phyloP scores from a whole-genome alignment of 306 rosid genomes.

The Rosa rugosa region DNA sequence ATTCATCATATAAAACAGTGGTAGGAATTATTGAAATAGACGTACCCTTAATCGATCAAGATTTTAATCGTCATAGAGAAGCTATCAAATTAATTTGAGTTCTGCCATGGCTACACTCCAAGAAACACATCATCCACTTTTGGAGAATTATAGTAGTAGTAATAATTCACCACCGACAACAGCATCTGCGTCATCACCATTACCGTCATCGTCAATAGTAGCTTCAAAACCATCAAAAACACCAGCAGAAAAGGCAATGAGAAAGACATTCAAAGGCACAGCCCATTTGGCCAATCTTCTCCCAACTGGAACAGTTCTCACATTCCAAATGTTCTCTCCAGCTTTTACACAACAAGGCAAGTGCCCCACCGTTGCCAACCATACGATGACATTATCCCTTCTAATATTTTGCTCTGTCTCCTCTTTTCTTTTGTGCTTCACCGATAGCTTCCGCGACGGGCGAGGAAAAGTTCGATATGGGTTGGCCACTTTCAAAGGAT shows the following conservation, averaged over 20 bases:
- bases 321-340: constrained; percentile 61
- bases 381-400: constrained; percentile 46
- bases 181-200: not conserved
- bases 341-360: constrained; percentile 59
- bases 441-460: constrained; percentile 64
- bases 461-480: constrained; percentile 69
- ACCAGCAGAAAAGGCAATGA: constrained; percentile 51
- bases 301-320: constrained; percentile 71
- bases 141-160: constrained; percentile 8
- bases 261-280: constrained; percentile 74
- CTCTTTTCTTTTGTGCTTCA: constrained; percentile 58
- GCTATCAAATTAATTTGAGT: not conserved
- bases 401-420: constrained; percentile 49
- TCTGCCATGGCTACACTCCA: not conserved
- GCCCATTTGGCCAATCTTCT: constrained; percentile 68
- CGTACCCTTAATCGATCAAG: not conserved
- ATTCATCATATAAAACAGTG: not conserved
- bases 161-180: not conserved
- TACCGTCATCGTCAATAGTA: not conserved
- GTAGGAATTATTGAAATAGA: not conserved
- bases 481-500: constrained; percentile 60
- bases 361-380: constrained; percentile 44
- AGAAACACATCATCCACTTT: constrained; percentile 34
- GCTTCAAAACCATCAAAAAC: constrained; percentile 42
- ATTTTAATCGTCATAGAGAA: not conserved